Evolutionary conservation across 192 early-diverging fungal genomes (phyloP), one percentile per base, ranked within the genome.

Genomic region (Coemansia sp.): DNA sequence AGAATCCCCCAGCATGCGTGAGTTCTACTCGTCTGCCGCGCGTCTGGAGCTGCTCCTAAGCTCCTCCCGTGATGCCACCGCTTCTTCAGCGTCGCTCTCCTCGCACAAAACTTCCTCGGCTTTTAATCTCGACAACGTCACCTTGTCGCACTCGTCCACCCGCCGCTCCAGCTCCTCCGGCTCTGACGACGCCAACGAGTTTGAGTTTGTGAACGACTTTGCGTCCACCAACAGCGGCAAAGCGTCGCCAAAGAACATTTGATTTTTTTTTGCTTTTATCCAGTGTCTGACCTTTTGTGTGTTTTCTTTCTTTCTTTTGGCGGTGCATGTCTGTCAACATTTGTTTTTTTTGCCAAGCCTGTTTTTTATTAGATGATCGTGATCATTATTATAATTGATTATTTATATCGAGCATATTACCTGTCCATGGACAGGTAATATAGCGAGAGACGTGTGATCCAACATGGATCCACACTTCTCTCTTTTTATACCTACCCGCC

Each of bases 11-110:
- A 80, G 77, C 77, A 75, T 80, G 72, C 77, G 72, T 58, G 77
- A 80, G 50, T 80, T 80, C 26, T 71, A 71, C 63, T 71, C 77
- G 39, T 80, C 77, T 65, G 72, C 77, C 2, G 77, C 69, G n/a
- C 77, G 77, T 37, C 62, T 80, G 53, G 69, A 80, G 63, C 58
- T 66, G 53, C 66, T 75, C 37, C 39, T 80, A 40, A 54, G 52
- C 41, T 67, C 77, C 50, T 75, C 77, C n/a, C 77, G 77, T 56
- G 42, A 9, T 19, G 56, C 49, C 38, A 63, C 56, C 56, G 38
- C 60, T 19, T 73, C 65, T 15, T 66, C 56, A 3, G 32, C 47
- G 45, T 50, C 62, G 41, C 54, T 64, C 42, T 16, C 32, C 65
- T 52, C 65, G 60, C 42, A 56, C 59, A 41, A 39, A 40, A 41